Conservation (phyloP, 495 filamentous ascomycete species). For the Tuber indicum region DNA sequence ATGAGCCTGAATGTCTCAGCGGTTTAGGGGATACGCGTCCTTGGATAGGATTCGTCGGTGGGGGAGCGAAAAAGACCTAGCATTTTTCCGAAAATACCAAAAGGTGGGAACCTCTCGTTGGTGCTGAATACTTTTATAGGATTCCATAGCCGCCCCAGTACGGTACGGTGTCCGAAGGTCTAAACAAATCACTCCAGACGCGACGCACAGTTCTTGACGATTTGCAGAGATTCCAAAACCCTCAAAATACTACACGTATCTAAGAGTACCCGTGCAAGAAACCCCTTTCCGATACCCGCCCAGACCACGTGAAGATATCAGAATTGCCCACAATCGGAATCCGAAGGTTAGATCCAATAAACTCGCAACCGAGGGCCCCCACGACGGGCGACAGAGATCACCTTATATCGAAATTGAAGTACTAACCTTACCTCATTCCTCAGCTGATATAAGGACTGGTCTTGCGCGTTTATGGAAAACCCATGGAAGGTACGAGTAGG, state of each 20-base stretch:
- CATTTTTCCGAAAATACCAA: background rate
- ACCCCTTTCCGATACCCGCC: background rate
- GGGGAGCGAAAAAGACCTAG: background rate
- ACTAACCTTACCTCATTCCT: background rate
- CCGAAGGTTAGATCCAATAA: background rate
- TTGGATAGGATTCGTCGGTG: too few relatives aligned
- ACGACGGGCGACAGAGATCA: background rate
- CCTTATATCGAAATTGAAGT: background rate
- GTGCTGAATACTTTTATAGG: background rate
- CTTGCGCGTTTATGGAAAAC: background rate
- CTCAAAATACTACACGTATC: background rate
- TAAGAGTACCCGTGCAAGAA: background rate
- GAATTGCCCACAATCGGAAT: background rate
- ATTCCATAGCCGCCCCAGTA: background rate
- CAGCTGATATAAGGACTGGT: background rate
- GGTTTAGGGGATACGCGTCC: too few relatives aligned
- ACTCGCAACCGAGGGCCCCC: background rate
- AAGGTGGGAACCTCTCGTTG: background rate
- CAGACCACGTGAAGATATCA: background rate
- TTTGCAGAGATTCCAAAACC: background rate
- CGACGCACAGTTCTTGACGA: background rate
- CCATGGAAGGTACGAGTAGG: background rate
- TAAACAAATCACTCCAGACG: background rate
- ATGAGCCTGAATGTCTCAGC: too few relatives aligned
- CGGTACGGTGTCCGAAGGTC: background rate